Evolutionary conservation across 2,329 filamentous ascomycete species (phyloP).

Genomic region (Colletotrichum camelliae): DNA sequence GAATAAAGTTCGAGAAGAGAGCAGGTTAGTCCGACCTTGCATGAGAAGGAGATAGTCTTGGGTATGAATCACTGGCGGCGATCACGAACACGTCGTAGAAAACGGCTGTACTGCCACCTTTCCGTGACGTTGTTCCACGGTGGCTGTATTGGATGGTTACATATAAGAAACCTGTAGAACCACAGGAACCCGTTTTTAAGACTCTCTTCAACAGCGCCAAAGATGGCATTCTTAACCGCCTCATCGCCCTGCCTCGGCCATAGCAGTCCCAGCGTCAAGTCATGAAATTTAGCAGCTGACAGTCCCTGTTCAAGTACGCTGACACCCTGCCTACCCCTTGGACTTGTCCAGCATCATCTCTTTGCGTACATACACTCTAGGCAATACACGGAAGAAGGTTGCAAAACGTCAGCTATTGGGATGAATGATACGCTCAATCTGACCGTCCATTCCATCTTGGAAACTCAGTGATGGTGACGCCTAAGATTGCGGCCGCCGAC

Average conservation of each 20-base stretch:
- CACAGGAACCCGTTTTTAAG: neutral
- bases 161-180: neutral
- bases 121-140: fast-evolving
- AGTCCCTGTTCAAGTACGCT: fast-evolving
- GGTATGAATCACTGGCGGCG: neutral
- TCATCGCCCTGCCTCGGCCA: neutral
- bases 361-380: neutral
- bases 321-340: neutral
- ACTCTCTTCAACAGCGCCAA: neutral
- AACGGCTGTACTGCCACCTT: no score
- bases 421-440: neutral
- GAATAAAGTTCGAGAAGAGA: fast-evolving
- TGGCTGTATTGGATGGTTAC: neutral
- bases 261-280: fast-evolving
- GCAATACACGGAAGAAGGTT: neutral
- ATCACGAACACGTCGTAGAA: neutral
- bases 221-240: neutral
- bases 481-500: neutral
- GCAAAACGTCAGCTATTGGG: neutral
- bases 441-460: neutral
- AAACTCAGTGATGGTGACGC: neutral
- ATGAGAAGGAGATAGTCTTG: fast-evolving
- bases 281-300: neutral
- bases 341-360: fast-evolving
- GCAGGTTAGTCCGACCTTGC: fast-evolving